Percentiles rank a stretch among this genome's conserved stretches.
phyloP scores from a whole-genome alignment of 192 early-diverging fungal species.

The Coemansia sp. region DNA sequence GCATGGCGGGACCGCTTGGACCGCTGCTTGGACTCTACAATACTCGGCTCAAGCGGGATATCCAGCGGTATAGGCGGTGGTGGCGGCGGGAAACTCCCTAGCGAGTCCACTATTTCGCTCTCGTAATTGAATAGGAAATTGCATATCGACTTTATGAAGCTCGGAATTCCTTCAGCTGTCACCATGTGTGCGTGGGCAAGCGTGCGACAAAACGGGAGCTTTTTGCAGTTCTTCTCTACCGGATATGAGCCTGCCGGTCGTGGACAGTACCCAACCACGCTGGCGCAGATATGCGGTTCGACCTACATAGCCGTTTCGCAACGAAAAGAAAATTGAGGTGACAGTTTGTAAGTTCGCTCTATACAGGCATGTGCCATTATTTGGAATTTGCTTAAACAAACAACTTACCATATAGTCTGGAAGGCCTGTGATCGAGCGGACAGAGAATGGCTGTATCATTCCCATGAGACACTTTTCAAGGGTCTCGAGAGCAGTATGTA shows the following conservation, averaged over 20 bases:
- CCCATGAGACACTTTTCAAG: slow-evolving; percentile 56
- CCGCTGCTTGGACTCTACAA: not conserved
- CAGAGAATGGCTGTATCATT: slow-evolving; percentile 46
- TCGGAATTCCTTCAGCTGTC: slow-evolving; percentile 30
- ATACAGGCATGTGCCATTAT: too few relatives aligned
- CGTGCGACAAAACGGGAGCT: slow-evolving; percentile 55
- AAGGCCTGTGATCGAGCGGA: slow-evolving; percentile 38
- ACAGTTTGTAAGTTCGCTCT: too few relatives aligned
- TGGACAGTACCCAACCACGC: slow-evolving; percentile 51
- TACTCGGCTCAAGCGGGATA: not conserved
- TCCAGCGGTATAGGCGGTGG: slow-evolving; percentile 39
- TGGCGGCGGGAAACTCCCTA: slow-evolving; percentile 52
- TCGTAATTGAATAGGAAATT: slow-evolving; percentile 57
- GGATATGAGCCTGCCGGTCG: slow-evolving; percentile 45
- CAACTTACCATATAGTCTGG: slow-evolving; percentile 36
- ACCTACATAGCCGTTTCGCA: slow-evolving; percentile 18
- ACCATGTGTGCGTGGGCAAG: slow-evolving; percentile 48
- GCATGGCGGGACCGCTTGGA: slow-evolving; percentile 5
- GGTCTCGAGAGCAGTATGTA: slow-evolving; percentile 50
- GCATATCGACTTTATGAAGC: slow-evolving; percentile 45
- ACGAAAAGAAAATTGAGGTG: not conserved
- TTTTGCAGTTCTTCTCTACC: slow-evolving; percentile 31
- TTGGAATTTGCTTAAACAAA: not conserved
- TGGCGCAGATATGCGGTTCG: slow-evolving; percentile 50
- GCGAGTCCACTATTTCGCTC: slow-evolving; percentile 41